Base-by-base conservation (phyloP, 805 yeast species). In the Kockiozyma suomiensis region DNA sequence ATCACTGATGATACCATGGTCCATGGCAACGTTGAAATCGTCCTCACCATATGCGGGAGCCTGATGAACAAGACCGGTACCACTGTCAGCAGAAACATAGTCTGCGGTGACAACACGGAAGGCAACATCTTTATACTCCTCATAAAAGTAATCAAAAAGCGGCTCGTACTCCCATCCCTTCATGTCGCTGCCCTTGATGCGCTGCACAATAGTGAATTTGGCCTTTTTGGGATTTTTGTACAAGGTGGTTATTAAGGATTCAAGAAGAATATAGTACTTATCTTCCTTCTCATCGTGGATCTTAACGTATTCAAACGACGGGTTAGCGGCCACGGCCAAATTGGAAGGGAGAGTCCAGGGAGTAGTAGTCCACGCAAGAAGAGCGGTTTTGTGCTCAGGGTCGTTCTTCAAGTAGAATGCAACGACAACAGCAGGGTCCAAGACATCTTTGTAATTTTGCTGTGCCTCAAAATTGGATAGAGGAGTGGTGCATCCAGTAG, bases 281-380 rank as follows among this genome's bases (percentile, higher is more conserved):
- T 88, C 88, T 68, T 87, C 84, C 66, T 85, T 90, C 78, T 93
- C 97, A 73, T 94, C 97, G 69, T 79, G 86, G 66, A 94, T 89
- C 80, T 94, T 96, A 69, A 88, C 88, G 72, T 94, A 94, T 77
- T 91, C 97, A 64, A 90, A 85, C 10, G 85, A 83, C 55, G 97
- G 96, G 78, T 94, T 83, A 47, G 94, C 98, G 72, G 96, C 92
- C 64, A 94, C 82, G 13, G 92, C 93, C 73, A 94, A 77, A 75
- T 94, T 93, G 30, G 97, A 88, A 43, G 99, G 99, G 72, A 94
- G 81, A 52, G 99, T 96, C 99, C 99, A 94, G 54, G 99, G 99
- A 26, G 99, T 94, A 62, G 99, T 94, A 47, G 99, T 94, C 99
- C 99, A 94, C 8, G 98, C 98, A 41, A 94, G 92, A 67, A 94